Evolutionary conservation across 805 yeast genomes (phyloP), one percentile per base, ranked within the genome.

Genomic region (Wickerhamiella kurtzmanii): DNA sequence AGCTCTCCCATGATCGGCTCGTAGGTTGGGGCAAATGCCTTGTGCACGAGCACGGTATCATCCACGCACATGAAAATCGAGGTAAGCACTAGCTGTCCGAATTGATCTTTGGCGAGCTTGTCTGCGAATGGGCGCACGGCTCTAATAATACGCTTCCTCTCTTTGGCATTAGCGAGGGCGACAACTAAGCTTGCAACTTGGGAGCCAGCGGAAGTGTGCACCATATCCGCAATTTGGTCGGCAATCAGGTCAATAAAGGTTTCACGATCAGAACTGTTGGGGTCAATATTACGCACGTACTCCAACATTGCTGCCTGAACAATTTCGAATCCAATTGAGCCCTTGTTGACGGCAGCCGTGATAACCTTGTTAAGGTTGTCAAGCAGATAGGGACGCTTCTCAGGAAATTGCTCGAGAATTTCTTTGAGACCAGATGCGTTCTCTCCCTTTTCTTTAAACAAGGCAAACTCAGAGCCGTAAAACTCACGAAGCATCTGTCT

Each of bases 241-340:
- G 78, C 75, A 51, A 89, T 68, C 40, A 86, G 67, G 51, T 87
- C 96, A 55, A 87, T 76, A 59, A 89, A 79, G 46, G 84, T 95
- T 55, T 82, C 73, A 48, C 79, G 75, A 63, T 85, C 89, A 28
- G 48, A 19, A 39, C 48, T 45, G 43, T 50, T 49, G 20, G 53
- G 53, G 50, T 77, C 77, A 52, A 86, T 77, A 50, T 86, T 80
- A 51, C 79, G 75, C 43, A 78, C 75, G 59, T 82, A 86, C 63
- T 89, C 96, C 61, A 74, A 80, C 95, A 89, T 86, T 44, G 94
- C 96, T 36, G 96, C 95, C 64, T 89, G 97, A 62, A 89, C 75
- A 54, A 89, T 82, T 63, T 87, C 94, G 73, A 89, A 89, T 37
- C 97, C 97, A 21, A 94, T 82, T 2, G 96, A 86, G 4, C 97